Evolutionary conservation across 1,139 yeast genomes (phyloP), one percentile per base, ranked within the genome.

Genomic region (Debaryomyces psychrophilus): DNA sequence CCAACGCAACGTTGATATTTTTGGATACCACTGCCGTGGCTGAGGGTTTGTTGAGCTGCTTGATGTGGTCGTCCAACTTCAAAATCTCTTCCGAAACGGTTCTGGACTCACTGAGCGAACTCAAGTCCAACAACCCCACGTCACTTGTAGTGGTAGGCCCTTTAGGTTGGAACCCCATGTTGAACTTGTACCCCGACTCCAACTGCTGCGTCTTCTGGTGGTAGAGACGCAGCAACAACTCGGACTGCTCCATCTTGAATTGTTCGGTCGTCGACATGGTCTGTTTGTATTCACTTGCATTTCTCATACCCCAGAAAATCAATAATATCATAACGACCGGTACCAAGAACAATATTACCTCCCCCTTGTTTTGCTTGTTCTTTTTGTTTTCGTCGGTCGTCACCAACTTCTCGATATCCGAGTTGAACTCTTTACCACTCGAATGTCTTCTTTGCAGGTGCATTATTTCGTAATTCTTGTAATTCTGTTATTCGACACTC

Each of bases 61-160:
- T 28, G 14, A 36, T 20, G 17, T 43, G 43, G 29, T 43, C 45
- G 33, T 43, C 38, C 33, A 43, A 33, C 38, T 43, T 43, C 35
- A 34, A 35, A 17, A 31, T 43, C 33, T 43, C 45, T 9, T 43
- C 45, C 18, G 42, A 15, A 8, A 37, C 45, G 1, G 43, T 38
- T 3, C 25, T 15, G 15, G 29, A 15, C 17, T 36, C 43, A 15
- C 43, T 29, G 31, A 37, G 37, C 9, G 45, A 37, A 34, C 25
- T 31, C 43, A 43, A 14, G 38, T 43, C 45, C 25, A 43, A 31
- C 14, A 43, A 40, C 4, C 34, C 26, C 15, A 38, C 26, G 20
- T 38, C 41, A 17, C 25, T 26, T 3, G 41, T 37, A 7, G 41
- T 18, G 7, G 34, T 38, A 11, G 34, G 34, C 4, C 35, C 25